Percentiles rank a stretch among this genome's conserved stretches.
Evolutionary conservation across 2,329 filamentous ascomycete species (phyloP).

Genomic region (Epichloe typhina): DNA sequence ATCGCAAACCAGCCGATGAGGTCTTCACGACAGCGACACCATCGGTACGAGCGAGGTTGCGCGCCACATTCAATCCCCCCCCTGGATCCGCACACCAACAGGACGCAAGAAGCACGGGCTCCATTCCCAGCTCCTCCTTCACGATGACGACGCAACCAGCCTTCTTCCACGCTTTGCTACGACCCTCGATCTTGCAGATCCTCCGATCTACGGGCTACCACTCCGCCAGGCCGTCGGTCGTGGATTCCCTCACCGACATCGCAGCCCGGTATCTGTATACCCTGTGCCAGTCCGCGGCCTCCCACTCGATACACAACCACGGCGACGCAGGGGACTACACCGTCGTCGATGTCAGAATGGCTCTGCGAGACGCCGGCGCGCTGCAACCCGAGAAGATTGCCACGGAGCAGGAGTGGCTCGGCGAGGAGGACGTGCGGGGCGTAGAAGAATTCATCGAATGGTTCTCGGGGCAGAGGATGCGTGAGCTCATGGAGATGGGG

Average conservation of each 20-base stretch:
- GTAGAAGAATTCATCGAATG: constrained; percentile 68
- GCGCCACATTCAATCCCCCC: background rate
- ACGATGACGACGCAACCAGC: constrained; percentile 33
- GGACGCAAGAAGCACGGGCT: background rate
- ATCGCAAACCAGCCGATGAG: constrained; percentile 17
- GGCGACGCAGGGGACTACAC: constrained; percentile 34
- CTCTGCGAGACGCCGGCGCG: constrained; percentile 68
- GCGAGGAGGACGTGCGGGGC: constrained; percentile 65
- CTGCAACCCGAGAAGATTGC: constrained; percentile 55
- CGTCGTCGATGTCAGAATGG: constrained; percentile 71
- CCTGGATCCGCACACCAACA: background rate
- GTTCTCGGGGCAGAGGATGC: constrained; percentile 61
- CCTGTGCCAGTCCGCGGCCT: constrained; percentile 59
- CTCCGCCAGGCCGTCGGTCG: constrained; percentile 62
- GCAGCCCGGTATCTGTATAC: constrained; percentile 67
- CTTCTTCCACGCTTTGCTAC: constrained; percentile 63
- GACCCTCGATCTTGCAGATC: constrained; percentile 79
- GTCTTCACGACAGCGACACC: constrained; percentile 15
- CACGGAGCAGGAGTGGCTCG: constrained; percentile 54
- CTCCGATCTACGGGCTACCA: constrained; percentile 87
- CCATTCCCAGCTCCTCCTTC: background rate
- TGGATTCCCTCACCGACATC: constrained; percentile 81
- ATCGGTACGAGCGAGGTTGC: constrained; percentile 11
- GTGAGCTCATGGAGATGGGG: constrained; percentile 70
- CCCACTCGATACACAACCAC: constrained; percentile 56